A percentile compares a stretch with the other conserved stretches of the same genome.
Evolutionary conservation across 805 yeast genomes (phyloP).

Genomic region (Phaffomyces thermotolerans): DNA sequence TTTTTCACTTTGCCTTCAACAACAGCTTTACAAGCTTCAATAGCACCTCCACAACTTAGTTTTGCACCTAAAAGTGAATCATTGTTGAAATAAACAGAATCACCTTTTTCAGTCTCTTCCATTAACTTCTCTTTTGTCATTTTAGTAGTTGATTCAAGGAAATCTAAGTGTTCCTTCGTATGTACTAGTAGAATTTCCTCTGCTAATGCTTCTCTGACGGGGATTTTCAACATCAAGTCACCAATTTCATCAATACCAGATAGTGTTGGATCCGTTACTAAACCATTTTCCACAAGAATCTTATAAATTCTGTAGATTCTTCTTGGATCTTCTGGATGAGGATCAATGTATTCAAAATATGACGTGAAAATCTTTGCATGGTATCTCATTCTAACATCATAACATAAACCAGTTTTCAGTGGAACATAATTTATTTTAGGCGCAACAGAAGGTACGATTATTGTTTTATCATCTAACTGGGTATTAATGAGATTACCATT

Average conservation of each 20-base stretch:
- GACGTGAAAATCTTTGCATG: constrained; percentile 93
- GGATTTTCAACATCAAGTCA: constrained; percentile 79
- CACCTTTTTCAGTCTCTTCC: constrained; percentile 84
- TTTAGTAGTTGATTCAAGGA: constrained; percentile 62
- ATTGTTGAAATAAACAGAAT: constrained; percentile 90
- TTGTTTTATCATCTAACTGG: constrained; percentile 23
- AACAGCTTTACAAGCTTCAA: constrained; percentile 93
- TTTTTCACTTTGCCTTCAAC: constrained; percentile 89
- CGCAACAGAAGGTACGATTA: constrained; percentile 48
- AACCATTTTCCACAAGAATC: constrained; percentile 88
- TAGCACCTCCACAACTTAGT: constrained; percentile 93
- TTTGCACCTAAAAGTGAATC: constrained; percentile 84
- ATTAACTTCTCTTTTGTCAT: constrained; percentile 74
- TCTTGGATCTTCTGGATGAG: constrained; percentile 98
- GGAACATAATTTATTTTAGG: constrained; percentile 70
- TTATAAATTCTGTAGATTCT: constrained; percentile 91
- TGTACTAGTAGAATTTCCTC: constrained; percentile 88
- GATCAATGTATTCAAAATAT: constrained; percentile 90
- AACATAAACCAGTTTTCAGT: constrained; percentile 86
- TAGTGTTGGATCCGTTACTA: constrained; percentile 74
- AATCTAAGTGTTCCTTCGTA: constrained; percentile 69
- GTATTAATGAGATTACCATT: constrained; percentile 3
- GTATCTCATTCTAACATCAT: constrained; percentile 95
- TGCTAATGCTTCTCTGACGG: constrained; percentile 79
- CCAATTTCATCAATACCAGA: constrained; percentile 66